phyloP scores from a whole-genome alignment of 2,329 filamentous ascomycete species.

The Graphilbum fragrans region DNA sequence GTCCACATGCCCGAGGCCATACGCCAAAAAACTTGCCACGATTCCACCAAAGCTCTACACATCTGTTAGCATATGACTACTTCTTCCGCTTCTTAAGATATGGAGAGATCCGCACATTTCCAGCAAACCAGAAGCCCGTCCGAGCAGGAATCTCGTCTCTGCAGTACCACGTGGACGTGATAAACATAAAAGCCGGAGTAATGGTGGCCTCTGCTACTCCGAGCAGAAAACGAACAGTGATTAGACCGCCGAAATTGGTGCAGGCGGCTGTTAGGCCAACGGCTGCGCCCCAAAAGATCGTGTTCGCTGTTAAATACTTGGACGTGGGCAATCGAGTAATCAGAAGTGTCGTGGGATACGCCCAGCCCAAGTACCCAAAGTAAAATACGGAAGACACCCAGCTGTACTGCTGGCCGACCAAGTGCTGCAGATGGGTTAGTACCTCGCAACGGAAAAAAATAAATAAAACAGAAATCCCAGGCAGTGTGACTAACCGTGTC shows the following conservation, averaged over 20 bases:
- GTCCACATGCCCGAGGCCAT: conserved; percentile 41
- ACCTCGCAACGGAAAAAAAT: too few relatives aligned
- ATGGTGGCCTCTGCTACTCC: conserved; percentile 43
- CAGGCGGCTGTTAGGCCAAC: conserved; percentile 7
- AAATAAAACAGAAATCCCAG: too few relatives aligned
- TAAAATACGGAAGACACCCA: conserved; percentile 34
- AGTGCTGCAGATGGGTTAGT: too few relatives aligned
- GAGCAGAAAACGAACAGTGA: conserved; percentile 39
- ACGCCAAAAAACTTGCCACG: conserved; percentile 37
- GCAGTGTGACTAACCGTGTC: conserved; percentile 23
- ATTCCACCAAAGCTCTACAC: conserved; percentile 25
- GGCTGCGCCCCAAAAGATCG: conserved; percentile 7
- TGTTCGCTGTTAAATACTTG: conserved; percentile 9
- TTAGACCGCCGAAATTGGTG: conserved; percentile 24
- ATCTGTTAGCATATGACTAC: background rate
- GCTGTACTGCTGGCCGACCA: conserved; percentile 30
- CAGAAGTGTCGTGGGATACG: conserved; percentile 18
- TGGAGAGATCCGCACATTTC: conserved; percentile 25
- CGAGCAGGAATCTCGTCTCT: conserved; percentile 42
- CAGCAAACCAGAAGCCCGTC: conserved; percentile 44
- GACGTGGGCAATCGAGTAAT: conserved; percentile 8
- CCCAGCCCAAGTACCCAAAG: conserved; percentile 26
- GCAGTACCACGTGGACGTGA: conserved; percentile 44
- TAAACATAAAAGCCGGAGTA: conserved; percentile 37
- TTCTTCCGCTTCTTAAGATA: too few relatives aligned